These are phyloP conservation scores for Neurospora sp. DNA, from an alignment of 495 filamentous ascomycete genomes.

Conservation along the genomic window DNA sequence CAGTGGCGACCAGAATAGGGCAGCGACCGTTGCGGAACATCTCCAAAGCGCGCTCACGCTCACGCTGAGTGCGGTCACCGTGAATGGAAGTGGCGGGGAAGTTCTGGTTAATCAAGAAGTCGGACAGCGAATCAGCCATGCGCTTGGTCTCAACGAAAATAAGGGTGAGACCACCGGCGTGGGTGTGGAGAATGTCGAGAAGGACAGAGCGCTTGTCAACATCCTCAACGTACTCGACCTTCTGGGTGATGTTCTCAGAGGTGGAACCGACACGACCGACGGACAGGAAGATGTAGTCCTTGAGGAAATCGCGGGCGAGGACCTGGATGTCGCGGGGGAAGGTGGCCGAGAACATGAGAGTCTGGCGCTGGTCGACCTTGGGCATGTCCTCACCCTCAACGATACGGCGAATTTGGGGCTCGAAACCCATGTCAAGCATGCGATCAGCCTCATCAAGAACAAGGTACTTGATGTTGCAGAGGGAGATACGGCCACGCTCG, in stretches of 20 bases:
- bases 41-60: conserved; percentile 95
- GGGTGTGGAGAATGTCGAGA: conserved; percentile 92
- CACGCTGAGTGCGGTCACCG: conserved; percentile 94
- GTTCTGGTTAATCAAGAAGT: conserved; percentile 95
- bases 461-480: conserved; percentile 96
- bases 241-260: conserved; percentile 98
- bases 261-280: conserved; percentile 99
- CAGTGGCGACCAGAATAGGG: conserved; percentile 93
- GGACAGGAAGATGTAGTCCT: conserved; percentile 96
- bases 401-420: conserved; percentile 97
- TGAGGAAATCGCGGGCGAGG: conserved; percentile 94
- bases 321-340: conserved; percentile 99
- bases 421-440: conserved; percentile 99
- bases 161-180: conserved; percentile 80
- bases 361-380: conserved; percentile 70
- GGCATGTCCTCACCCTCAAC: conserved; percentile 99
- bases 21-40: conserved; percentile 93
- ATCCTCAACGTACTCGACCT: conserved; percentile 96
- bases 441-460: conserved; percentile 98
- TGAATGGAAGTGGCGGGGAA: conserved; percentile 99
- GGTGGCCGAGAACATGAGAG: conserved; percentile 99
- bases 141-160: conserved; percentile 99
- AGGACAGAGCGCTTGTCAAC: conserved; percentile 94
- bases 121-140: conserved; percentile 94
- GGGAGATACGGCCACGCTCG: conserved; percentile 94